Evolutionary conservation across 768 basidiomycete genomes (phyloP), one percentile per base, ranked within the genome.

Genomic region (Arthromyces matolae): DNA sequence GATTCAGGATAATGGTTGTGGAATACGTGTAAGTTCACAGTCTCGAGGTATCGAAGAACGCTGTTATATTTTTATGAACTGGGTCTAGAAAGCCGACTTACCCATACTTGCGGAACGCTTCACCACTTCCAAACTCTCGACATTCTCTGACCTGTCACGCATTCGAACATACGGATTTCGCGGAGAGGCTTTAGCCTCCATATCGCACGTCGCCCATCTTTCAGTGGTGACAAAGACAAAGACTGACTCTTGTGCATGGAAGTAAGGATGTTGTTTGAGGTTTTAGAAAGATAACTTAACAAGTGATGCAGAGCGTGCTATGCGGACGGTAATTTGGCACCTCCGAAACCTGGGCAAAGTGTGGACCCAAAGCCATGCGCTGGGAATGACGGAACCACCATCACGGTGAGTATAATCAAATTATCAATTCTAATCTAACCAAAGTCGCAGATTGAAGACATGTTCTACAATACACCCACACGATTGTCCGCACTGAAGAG

Each of bases 1-100:
- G 67, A 94, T 98, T 43, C 89, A 93, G 59, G 96, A 99, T 61
- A 96, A 99, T 62, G 95, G 96, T 0, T 89, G 82, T 66, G 96
- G 95, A 2, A 97, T 98, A 59, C 79, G 87, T 38, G 93, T 93
- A 58, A 60, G 69, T 24, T 23, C 18, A 20, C 27, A 20, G 32
- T 38, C n/a, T 10, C 9, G 16, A 10, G n/a, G n/a, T n/a, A 19
- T 20, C n/a, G 18, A 35, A 9, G 2, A 35, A 29, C 5, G n/a
- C n/a, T n/a, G 19, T 19, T 3, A 41, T 5, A 33, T 33, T 42
- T 3, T 24, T 28, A 41, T 24, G 19, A 23, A 12, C 32, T 19
- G 7, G 18, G 49, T 28, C 20, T 57, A 96, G 93, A 92, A 88
- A 81, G 62, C 74, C 7, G 94, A 97, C 60, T 71, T 99, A 3